phyloP scores from a whole-genome alignment of 768 basidiomycete genomes.

The Podaxis carcinomalis region DNA sequence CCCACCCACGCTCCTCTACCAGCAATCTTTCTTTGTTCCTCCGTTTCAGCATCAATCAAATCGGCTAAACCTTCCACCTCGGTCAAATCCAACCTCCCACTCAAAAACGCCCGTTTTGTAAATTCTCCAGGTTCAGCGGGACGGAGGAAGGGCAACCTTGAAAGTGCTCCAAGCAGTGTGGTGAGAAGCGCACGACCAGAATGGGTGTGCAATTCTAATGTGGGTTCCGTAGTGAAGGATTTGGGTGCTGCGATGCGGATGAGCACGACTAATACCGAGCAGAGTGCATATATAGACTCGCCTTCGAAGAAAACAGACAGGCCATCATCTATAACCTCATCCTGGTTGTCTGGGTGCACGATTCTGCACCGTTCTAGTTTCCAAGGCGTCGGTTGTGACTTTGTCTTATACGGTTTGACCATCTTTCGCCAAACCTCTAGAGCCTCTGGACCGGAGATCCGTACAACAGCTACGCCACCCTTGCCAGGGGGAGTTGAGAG shows the following conservation, averaged over 20 bases:
- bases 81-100: conserved; percentile 79
- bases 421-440: conserved; percentile 56
- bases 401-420: conserved; percentile 34
- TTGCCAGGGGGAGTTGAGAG: conserved; percentile 85
- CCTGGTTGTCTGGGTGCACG: conserved; percentile 49
- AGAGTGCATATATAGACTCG: conserved; percentile 21
- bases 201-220: conserved; percentile 82
- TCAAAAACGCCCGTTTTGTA: conserved; percentile 77
- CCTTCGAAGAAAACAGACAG: conserved; percentile 82
- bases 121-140: conserved; percentile 89
- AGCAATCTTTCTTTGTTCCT: conserved; percentile 73
- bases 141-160: conserved; percentile 57
- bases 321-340: conserved; percentile 71
- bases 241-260: conserved; percentile 48
- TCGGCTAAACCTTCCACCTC: conserved; percentile 88
- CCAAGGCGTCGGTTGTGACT: conserved; percentile 48
- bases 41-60: conserved; percentile 86
- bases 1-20: conserved; percentile 64
- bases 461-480: conserved; percentile 77
- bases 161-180: conserved; percentile 62
- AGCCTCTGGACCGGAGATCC: conserved; percentile 78
- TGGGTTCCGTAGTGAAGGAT: conserved; percentile 82
- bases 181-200: conserved; percentile 80
- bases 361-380: conserved; percentile 68
- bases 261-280: background rate